Evolutionary conservation across 768 basidiomycete species (phyloP), one percentile per base, ranked within the genome.

Genomic region (Agrocybe pediades): DNA sequence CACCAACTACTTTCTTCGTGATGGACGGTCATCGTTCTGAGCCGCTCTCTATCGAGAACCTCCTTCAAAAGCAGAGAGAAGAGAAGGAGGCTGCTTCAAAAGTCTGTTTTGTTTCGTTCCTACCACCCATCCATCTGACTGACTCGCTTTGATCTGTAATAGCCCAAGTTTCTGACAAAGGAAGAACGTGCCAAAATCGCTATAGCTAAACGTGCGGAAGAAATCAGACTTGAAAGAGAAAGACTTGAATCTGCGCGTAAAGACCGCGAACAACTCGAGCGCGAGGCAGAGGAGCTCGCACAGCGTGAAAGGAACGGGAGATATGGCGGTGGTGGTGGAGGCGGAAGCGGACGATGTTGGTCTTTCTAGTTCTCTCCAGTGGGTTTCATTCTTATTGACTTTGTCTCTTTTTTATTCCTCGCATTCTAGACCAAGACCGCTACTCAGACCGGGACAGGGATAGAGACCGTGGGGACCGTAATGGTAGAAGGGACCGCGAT

Each of bases 101-200:
- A 82, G 95, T 92, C 53, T 25, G 69, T 66, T 24, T 30, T 23
- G 42, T 11, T 47, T 9, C 33, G 21, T 26, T 25, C 16, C 43
- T 11, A 20, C n/a, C 13, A 21, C n/a, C 41, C 6, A 29, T 33
- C n/a, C 26, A 15, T 36, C 9, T 55, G 45, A 6, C 46, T 52
- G 30, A 30, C 49, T 44, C 41, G 42, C 33, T 51, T 33, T 58
- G 52, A 8, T 40, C 24, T 40, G 56, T 45, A 52, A 27, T 71
- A 98, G 95, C 96, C 96, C 29, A 96, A 86, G 71, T 98, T 98
- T 75, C 77, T 98, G 13, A 84, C 91, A 2, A 98, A 92, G 71
- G 92, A 95, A 59, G 91, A 97, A 64, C 85, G 96, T 45, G 92
- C 92, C 16, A 84, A 85, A 64, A 72, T 97, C 29, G 96, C 96